Percentiles rank a stretch among this genome's conserved stretches.
Evolutionary conservation across 2,329 filamentous ascomycete species (phyloP).

Genomic region (Trichoderma cornu-damae): DNA sequence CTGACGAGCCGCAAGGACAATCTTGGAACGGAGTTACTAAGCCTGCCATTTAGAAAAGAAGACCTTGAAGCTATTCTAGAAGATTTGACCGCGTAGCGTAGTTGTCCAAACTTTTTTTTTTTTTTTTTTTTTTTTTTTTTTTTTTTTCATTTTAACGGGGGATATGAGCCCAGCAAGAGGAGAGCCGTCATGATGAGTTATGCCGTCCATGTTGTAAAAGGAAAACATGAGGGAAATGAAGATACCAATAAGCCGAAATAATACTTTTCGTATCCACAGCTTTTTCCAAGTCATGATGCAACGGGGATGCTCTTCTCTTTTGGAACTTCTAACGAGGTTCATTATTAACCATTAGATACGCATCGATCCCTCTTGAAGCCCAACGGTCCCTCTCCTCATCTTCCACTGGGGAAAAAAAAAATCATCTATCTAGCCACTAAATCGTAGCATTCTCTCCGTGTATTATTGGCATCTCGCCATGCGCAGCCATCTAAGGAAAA

Average conservation of each 20-base stretch:
- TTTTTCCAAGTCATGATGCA: no score
- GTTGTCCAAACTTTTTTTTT: not conserved
- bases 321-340: not conserved
- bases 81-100: conserved; percentile 45
- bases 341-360: not conserved
- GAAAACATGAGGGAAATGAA: no score
- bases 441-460: not conserved
- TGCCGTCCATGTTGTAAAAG: no score
- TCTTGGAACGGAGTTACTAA: conserved; percentile 77
- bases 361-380: not conserved
- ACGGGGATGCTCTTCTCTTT: not conserved
- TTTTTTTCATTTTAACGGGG: no score
- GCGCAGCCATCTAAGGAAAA: not conserved
- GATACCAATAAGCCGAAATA: conserved; percentile 9
- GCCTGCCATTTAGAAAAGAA: conserved; percentile 78
- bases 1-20: conserved; percentile 83
- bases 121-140: not conserved
- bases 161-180: no score
- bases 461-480: not conserved
- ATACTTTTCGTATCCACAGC: no score
- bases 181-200: no score
- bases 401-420: not conserved
- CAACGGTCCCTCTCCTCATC: not conserved
- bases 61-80: conserved; percentile 87
- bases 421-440: not conserved